Evolutionary conservation across 768 basidiomycete genomes (phyloP).

Genomic region (Auriculariales sp.): DNA sequence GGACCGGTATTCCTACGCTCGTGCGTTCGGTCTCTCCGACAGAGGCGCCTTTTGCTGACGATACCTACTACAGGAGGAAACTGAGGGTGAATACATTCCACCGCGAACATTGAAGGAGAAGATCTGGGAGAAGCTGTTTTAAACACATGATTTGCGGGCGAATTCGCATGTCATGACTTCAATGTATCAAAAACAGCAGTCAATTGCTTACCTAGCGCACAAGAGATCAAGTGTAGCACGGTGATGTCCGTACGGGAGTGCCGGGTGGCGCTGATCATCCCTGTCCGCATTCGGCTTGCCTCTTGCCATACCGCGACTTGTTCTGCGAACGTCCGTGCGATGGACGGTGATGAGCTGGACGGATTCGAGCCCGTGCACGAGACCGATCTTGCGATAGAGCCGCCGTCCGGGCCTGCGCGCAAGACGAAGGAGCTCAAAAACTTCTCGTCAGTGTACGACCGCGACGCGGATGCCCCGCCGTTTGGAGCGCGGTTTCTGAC

Average conservation of each 20-base stretch:
- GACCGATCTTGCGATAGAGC: not conserved
- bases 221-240: too few relatives aligned
- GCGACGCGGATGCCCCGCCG: constrained; percentile 38
- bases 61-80: constrained; percentile 59
- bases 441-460: constrained; percentile 55
- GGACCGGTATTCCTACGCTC: not conserved
- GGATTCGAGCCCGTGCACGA: not conserved
- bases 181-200: too few relatives aligned
- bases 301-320: too few relatives aligned
- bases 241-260: too few relatives aligned
- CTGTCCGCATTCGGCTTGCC: not conserved
- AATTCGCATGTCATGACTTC: too few relatives aligned
- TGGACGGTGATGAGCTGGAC: not conserved
- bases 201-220: too few relatives aligned
- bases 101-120: constrained; percentile 37
- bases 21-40: too few relatives aligned
- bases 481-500: constrained; percentile 52
- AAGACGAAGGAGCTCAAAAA: too few relatives aligned
- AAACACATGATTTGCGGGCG: constrained; percentile 14
- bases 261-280: too few relatives aligned
- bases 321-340: too few relatives aligned
- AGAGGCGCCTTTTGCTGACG: not conserved
- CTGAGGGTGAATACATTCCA: constrained; percentile 35
- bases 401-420: too few relatives aligned
- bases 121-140: constrained; percentile 40